Evolutionary conservation across 116 monocot species (phyloP).

Genomic region (Iris pallida): DNA sequence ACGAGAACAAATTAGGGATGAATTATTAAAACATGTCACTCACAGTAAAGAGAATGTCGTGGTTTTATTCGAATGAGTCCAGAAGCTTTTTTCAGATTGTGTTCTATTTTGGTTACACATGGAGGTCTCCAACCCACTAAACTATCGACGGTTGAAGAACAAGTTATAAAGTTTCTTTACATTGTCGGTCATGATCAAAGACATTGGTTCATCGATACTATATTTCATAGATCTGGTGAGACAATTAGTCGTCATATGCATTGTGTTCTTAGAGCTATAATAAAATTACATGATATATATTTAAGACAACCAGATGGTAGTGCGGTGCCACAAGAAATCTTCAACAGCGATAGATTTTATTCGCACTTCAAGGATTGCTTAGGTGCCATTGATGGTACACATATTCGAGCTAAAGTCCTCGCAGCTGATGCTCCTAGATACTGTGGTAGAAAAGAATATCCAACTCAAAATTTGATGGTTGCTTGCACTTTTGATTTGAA

Average conservation of each 20-base stretch:
- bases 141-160: background rate
- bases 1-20: background rate
- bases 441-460: background rate
- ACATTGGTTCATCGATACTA: background rate
- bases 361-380: conserved; percentile 1
- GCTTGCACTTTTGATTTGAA: background rate
- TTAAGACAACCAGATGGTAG: background rate
- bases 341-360: background rate
- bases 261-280: background rate
- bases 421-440: background rate
- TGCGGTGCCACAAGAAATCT: background rate
- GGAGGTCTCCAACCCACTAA: background rate
- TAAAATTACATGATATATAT: background rate
- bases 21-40: background rate
- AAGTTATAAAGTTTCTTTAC: background rate
- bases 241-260: background rate
- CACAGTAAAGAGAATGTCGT: background rate
- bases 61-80: background rate
- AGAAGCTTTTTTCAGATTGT: background rate
- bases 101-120: background rate
- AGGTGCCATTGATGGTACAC: conserved; percentile 5
- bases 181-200: background rate
- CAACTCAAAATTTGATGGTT: background rate
- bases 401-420: background rate
- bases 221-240: background rate